Evolutionary conservation across 148 eudicot species (phyloP), one percentile per base, ranked within the genome.

Genomic region (Camellia lanceoleosa): DNA sequence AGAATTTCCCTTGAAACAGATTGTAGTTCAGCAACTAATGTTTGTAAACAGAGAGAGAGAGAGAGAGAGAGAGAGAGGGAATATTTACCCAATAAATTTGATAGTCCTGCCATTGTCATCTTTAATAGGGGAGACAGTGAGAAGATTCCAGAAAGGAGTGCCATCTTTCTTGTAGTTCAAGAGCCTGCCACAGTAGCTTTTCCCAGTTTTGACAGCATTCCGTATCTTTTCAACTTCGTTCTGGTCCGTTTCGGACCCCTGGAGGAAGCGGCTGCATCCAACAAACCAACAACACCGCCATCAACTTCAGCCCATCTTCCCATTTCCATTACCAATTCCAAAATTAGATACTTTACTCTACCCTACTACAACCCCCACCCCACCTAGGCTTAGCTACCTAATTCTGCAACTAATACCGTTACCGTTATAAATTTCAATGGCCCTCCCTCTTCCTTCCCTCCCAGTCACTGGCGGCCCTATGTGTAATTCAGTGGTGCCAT

Each of bases 61-160:
- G 19, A 42, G 55, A 60, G 51, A 71, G 7, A 67, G 47, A 62
- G 63, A 76, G 49, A 58, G 20, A 55, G 67, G 23, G 20, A 73
- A 72, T 14, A 19, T 69, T 78, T 88, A 96, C 99, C 99, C 99
- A 69, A 97, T 97, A 79, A 97, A 97, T 79, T 94, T 97, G 82
- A 97, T 90, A 78, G 91, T 81, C 73, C 84, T 89, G 84, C 94
- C 98, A 60, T 86, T 81, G 56, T 94, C 90, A 85, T 97, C 97
- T 78, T 92, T 91, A 74, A 97, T 91, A 46, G 99, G 99, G 59
- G 99, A 92, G 64, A 97, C 62, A 0, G 99, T 97, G 59, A 97
- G 95, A 79, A 97, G 93, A 82, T 97, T 97, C 99, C 99, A 97
- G 78, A 97, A 97, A 60, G 98, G 98, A n/a, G 97, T 92, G 23